Evolutionary conservation across 306 rosid genomes (phyloP).

Genomic region (Astragalus glycyphyllos): DNA sequence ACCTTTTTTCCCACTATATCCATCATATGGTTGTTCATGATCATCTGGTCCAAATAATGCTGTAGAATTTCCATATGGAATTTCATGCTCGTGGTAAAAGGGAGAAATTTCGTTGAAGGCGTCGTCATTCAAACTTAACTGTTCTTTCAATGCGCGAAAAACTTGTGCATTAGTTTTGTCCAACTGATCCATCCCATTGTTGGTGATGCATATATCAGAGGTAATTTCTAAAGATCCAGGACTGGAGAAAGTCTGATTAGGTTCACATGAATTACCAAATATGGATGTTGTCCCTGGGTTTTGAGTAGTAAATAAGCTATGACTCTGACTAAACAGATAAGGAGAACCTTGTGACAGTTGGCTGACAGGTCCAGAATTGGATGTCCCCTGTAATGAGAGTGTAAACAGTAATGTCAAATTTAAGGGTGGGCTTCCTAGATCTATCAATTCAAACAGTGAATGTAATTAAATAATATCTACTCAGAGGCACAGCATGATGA

Average conservation of each 20-base stretch:
- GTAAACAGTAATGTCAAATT: conserved; percentile 32
- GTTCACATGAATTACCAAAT: conserved; percentile 57
- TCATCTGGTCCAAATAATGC: conserved; percentile 54
- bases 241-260: conserved; percentile 65
- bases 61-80: conserved; percentile 34
- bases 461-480: conserved; percentile 9
- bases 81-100: conserved; percentile 41
- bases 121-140: conserved; percentile 73
- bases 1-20: conserved; percentile 62
- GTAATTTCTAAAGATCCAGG: conserved; percentile 72
- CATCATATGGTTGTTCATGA: conserved; percentile 49
- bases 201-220: conserved; percentile 52
- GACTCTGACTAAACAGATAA: conserved; percentile 53
- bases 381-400: conserved; percentile 65
- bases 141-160: conserved; percentile 71
- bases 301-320: conserved; percentile 47
- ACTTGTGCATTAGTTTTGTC: conserved; percentile 57
- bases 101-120: conserved; percentile 50
- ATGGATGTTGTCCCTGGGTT: conserved; percentile 55
- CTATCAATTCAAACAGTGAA: too few species aligned
- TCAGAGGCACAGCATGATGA: neutral
- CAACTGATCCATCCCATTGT: conserved; percentile 46
- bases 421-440: too few species aligned
- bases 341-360: conserved; percentile 56
- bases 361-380: conserved; percentile 52